These are phyloP conservation scores for Suhomyces guaymorum DNA, from an alignment of 1,139 yeast species.

Conservation along the genomic window DNA sequence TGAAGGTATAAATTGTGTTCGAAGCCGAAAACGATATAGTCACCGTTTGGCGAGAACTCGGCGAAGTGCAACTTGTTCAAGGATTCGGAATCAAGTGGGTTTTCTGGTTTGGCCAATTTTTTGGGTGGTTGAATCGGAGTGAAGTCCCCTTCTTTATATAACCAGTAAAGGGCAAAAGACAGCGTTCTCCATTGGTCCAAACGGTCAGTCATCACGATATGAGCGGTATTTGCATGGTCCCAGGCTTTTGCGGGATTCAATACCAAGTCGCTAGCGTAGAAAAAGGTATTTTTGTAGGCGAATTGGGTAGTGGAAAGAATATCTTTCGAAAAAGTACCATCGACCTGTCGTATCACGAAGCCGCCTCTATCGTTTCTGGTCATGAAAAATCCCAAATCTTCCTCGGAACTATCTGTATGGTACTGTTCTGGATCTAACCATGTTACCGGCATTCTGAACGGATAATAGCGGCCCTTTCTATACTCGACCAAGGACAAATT, in stretches of 20 bases:
- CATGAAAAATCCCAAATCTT: slow-evolving; percentile 35
- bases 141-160: slow-evolving; percentile 32
- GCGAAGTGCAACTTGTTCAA: slow-evolving; percentile 52
- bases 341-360: slow-evolving; percentile 25
- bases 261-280: slow-evolving; percentile 28
- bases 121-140: slow-evolving; percentile 40
- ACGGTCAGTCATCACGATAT: slow-evolving; percentile 37
- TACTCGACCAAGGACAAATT: slow-evolving; percentile 34
- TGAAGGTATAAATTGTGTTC: slow-evolving; percentile 63
- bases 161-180: slow-evolving; percentile 64
- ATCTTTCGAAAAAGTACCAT: slow-evolving; percentile 19
- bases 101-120: slow-evolving; percentile 19
- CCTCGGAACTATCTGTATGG: slow-evolving; percentile 20
- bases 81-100: slow-evolving; percentile 9
- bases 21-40: slow-evolving; percentile 63
- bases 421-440: slow-evolving; percentile 39
- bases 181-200: slow-evolving; percentile 72
- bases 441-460: slow-evolving; percentile 21
- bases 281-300: slow-evolving; percentile 35
- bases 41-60: slow-evolving; percentile 74
- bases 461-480: slow-evolving; percentile 26
- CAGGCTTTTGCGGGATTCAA: slow-evolving; percentile 38
- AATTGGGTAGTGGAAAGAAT: slow-evolving; percentile 31
- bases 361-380: slow-evolving; percentile 20
- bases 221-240: slow-evolving; percentile 28